Conservation (phyloP, 192 early-diverging fungal species). For the Geosiphon pyriformis region DNA sequence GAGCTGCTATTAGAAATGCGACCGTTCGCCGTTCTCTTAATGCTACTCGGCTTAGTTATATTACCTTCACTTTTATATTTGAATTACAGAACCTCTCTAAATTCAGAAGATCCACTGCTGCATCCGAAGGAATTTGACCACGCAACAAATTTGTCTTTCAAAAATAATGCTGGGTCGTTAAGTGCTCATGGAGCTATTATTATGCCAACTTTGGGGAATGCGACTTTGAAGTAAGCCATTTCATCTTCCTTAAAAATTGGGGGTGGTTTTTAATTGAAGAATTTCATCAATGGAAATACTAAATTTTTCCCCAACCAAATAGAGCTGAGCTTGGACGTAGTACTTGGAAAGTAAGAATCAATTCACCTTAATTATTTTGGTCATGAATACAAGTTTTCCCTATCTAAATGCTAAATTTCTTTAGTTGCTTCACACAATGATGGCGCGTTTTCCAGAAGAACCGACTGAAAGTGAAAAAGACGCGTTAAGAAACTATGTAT, state of each 20-base stretch:
- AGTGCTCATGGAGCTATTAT: conserved; percentile 29
- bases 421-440: conserved; percentile 87
- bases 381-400: too few species aligned
- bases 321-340: conserved; percentile 85
- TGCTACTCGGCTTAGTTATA: conserved; percentile 26
- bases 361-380: neutral
- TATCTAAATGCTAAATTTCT: neutral
- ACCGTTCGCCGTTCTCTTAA: neutral
- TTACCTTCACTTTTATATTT: conserved; percentile 31
- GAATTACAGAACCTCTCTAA: conserved; percentile 5
- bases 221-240: conserved; percentile 4
- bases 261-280: neutral
- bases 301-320: neutral
- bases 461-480: conserved; percentile 72
- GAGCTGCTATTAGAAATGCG: neutral
- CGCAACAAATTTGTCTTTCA: neutral
- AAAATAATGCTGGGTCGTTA: neutral
- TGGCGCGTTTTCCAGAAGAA: conserved; percentile 73
- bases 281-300: neutral
- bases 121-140: neutral
- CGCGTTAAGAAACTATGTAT: conserved; percentile 75
- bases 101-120: neutral
- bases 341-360: conserved; percentile 64
- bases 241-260: neutral
- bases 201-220: conserved; percentile 41